phyloP scores from a whole-genome alignment of 148 eudicot species.

The Arctostaphylos glauca region DNA sequence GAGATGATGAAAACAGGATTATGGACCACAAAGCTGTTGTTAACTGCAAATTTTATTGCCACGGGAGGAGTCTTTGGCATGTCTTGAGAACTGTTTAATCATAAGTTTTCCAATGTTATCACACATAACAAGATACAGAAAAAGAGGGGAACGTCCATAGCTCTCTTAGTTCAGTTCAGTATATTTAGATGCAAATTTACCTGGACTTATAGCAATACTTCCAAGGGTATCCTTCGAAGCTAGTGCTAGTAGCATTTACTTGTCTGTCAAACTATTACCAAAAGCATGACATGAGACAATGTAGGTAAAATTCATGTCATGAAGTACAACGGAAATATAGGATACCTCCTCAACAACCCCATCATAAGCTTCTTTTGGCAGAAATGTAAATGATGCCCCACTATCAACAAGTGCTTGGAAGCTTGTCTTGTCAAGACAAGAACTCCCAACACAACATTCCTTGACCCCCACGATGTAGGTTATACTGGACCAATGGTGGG shows the following conservation, averaged over 20 bases:
- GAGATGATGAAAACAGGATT: conserved; percentile 49
- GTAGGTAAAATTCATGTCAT: conserved; percentile 1
- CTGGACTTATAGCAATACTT: conserved; percentile 77
- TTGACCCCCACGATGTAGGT: conserved; percentile 79
- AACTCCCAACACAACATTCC: conserved; percentile 63
- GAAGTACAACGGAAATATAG: conserved; percentile 3
- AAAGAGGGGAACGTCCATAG: neutral
- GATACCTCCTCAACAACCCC: conserved; percentile 69
- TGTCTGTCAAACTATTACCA: conserved; percentile 69
- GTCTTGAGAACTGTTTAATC: conserved; percentile 46
- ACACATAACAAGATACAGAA: conserved; percentile 8
- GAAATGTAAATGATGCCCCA: conserved; percentile 79
- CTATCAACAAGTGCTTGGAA: conserved; percentile 80
- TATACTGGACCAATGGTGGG: conserved; percentile 38
- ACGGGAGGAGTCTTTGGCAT: conserved; percentile 51
- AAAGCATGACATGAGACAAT: conserved; percentile 16
- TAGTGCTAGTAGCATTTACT: conserved; percentile 57
- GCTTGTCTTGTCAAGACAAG: conserved; percentile 69
- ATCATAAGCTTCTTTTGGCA: conserved; percentile 59
- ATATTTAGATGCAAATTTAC: conserved; percentile 30
- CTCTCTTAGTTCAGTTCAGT: conserved; percentile 1
- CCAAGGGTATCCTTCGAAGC: conserved; percentile 66
- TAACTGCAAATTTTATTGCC: conserved; percentile 48
- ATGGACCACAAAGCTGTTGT: conserved; percentile 64
- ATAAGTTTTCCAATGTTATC: neutral